phyloP scores from a whole-genome alignment of 805 yeast genomes.

The Starmerella apicola region DNA sequence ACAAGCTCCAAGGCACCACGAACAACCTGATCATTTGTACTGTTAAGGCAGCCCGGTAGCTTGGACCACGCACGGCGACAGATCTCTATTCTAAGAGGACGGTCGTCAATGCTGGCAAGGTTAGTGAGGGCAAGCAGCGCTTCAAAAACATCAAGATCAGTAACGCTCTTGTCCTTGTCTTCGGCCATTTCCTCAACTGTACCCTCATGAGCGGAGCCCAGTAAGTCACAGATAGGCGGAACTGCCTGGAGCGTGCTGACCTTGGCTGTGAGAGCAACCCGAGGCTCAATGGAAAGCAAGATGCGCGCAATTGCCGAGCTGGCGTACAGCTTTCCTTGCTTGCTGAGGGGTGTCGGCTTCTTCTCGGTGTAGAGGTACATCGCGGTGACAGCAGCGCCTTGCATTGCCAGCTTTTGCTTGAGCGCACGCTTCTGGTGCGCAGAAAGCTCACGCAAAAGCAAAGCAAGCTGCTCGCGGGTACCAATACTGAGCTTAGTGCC shows the following conservation, averaged over 20 bases:
- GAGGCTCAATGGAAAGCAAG: conserved; percentile 28
- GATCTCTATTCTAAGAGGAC: conserved; percentile 31
- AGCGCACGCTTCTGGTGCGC: conserved; percentile 21
- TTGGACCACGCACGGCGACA: conserved; percentile 34
- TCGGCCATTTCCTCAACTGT: conserved; percentile 21
- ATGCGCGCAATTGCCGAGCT: conserved; percentile 26
- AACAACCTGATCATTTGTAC: conserved; percentile 40
- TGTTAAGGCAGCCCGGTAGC: conserved; percentile 35
- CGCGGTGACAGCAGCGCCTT: conserved; percentile 28
- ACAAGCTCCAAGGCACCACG: conserved; percentile 51
- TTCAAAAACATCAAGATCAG: conserved; percentile 35
- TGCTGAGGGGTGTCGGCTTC: conserved; percentile 17
- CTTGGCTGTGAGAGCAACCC: conserved; percentile 26
- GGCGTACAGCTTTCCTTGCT: conserved; percentile 11
- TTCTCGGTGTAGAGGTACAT: conserved; percentile 22
- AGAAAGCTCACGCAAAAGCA: conserved; percentile 25
- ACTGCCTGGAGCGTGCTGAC: conserved; percentile 25
- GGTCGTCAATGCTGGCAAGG: conserved; percentile 38
- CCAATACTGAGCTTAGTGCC: conserved; percentile 19
- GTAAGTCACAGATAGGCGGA: conserved; percentile 22
- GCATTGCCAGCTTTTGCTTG: conserved; percentile 24
- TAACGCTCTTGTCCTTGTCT: conserved; percentile 19
- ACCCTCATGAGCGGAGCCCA: too few species aligned
- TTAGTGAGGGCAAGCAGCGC: conserved; percentile 57
- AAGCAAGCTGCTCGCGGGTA: conserved; percentile 22